Conservation (phyloP, 345 rosid species). For the Boechera retrofracta region DNA sequence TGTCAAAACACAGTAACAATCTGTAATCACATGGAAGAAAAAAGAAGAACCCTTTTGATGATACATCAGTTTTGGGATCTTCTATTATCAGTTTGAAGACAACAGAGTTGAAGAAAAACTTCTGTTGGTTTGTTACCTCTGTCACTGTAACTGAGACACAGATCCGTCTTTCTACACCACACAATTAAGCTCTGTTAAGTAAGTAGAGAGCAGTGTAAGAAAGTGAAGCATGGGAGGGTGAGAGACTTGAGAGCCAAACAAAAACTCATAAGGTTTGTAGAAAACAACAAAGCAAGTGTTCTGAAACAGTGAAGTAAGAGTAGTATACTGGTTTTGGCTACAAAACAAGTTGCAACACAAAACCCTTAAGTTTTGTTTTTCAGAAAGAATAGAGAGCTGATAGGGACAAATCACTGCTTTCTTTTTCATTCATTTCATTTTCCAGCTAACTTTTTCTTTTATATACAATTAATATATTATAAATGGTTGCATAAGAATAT, state of each 20-base stretch:
- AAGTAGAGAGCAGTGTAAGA: slow-evolving; percentile 17
- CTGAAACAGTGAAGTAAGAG: slow-evolving; percentile 37
- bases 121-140: slow-evolving; percentile 35
- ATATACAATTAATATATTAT: neutral
- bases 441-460: slow-evolving; percentile 25
- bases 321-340: slow-evolving; percentile 36
- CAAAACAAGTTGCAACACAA: slow-evolving; percentile 41
- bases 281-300: slow-evolving; percentile 44
- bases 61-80: slow-evolving; percentile 43
- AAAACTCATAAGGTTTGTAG: slow-evolving; percentile 28
- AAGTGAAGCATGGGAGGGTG: slow-evolving; percentile 30
- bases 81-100: slow-evolving; percentile 40
- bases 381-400: slow-evolving; percentile 39
- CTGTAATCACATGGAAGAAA: slow-evolving; percentile 30
- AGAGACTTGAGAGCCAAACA: slow-evolving; percentile 42
- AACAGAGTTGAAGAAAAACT: slow-evolving; percentile 24
- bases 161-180: slow-evolving; percentile 43
- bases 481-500: slow-evolving; percentile 5
- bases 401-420: slow-evolving; percentile 43
- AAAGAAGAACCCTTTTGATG: slow-evolving; percentile 23
- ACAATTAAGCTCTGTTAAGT: slow-evolving; percentile 5
- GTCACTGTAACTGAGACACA: slow-evolving; percentile 38
- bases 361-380: slow-evolving; percentile 34
- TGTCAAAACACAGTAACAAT: slow-evolving; percentile 34
- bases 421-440: slow-evolving; percentile 39